Base-by-base conservation (phyloP, 2,329 filamentous ascomycete species). In the Aspergillus sp. region DNA sequence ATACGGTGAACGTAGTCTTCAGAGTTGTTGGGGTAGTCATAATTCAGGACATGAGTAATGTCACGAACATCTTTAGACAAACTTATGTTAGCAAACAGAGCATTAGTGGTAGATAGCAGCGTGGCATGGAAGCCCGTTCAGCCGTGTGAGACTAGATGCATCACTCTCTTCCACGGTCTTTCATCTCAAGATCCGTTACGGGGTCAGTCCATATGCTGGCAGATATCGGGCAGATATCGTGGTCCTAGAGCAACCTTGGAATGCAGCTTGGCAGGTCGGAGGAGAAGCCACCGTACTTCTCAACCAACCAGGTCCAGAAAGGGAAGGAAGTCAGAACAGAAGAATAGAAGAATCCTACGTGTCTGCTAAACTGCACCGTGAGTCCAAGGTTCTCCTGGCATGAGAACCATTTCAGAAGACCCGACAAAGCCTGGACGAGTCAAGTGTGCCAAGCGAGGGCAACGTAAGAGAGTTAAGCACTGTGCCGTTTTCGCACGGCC, bases 41-140 rank as follows among this genome's bases (percentile, higher is more conserved):
- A 97, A 88, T 98, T 98, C 82, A 99, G 86, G 81, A 99, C 95
- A 83, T 99, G 95, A 81, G 95, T 98, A 83, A 99, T 99, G 86
- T 99, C 96, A 82, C 93, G 93, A 83, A 99, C 95, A 89, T 99
- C 95, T 98, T 97, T 75, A 80, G 73, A 82, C 77, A 81, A 76
- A 84, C 62, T 63, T 61, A 86, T 84, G 90, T 96, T 96, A 96
- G 91, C 86, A 86, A 76, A 73, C 71, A 84, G 82, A 79, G 80
- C 81, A 82, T 72, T 71, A 73, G 68, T 73, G 54, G 67, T 27
- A 67, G 65, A 67, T 63, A 75, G 67, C 69, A 75, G 75, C 68
- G 75, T 75, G 76, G 73, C 72, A 72, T 68, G 68, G 66, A 72
- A 75, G 74, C 83, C 83, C 76, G 78, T 81, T 78, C 79, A 81